phyloP scores from a whole-genome alignment of 805 yeast genomes.

The Suhomyces sp. region DNA sequence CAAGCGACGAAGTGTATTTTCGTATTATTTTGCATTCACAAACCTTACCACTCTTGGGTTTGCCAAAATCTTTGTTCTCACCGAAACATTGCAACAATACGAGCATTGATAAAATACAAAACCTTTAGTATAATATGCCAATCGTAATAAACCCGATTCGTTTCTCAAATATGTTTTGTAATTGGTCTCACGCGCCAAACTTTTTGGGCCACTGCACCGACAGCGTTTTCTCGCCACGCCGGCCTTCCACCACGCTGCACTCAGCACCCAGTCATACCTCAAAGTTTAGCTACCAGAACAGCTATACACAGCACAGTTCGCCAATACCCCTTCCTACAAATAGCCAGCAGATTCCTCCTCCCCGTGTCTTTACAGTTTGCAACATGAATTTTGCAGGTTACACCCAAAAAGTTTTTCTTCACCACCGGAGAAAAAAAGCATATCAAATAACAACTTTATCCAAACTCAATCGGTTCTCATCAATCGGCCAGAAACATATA shows the following conservation, averaged over 20 bases:
- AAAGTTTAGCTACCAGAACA: not conserved
- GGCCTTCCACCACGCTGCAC: not conserved
- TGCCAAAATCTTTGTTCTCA: not conserved
- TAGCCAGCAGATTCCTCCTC: not conserved
- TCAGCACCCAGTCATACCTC: not conserved
- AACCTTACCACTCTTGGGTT: not conserved
- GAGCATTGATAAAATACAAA: not conserved
- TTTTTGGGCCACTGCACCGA: not conserved
- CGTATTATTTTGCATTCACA: not conserved
- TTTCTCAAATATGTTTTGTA: not conserved
- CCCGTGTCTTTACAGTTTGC: slow-evolving; percentile 1
- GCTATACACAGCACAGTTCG: not conserved
- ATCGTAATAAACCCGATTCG: not conserved
- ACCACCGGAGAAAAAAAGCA: slow-evolving; percentile 2
- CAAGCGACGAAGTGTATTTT: not conserved
- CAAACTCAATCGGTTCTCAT: not conserved
- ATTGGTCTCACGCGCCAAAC: not conserved
- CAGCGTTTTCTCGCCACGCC: not conserved
- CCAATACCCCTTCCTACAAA: not conserved
- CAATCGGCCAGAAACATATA: not conserved
- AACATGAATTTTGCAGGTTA: not conserved
- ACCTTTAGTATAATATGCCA: not conserved
- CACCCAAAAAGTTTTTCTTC: slow-evolving; percentile 4
- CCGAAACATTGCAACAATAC: not conserved
- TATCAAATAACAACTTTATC: slow-evolving; percentile 1